Percentiles rank a stretch among this genome's conserved stretches.
phyloP scores from a whole-genome alignment of 768 basidiomycete genomes.

The Lactarius pseudohatsudake region DNA sequence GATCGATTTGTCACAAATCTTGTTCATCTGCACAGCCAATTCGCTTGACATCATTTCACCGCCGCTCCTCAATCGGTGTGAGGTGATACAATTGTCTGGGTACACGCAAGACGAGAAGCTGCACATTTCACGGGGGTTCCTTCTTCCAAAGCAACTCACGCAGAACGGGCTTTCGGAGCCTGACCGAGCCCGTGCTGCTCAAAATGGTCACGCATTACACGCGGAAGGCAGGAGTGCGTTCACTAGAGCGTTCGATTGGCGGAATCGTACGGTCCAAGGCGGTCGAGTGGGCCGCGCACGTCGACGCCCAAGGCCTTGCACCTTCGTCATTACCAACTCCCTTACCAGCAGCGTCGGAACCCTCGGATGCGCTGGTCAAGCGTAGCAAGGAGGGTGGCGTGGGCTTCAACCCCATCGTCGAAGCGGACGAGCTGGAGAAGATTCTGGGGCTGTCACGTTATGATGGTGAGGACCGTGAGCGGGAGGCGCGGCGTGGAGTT shows the following conservation, averaged over 20 bases:
- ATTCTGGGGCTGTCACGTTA: constrained; percentile 80
- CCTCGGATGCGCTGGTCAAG: background rate
- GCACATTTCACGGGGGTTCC: constrained; percentile 82
- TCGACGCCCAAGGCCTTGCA: constrained; percentile 40
- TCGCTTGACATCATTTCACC: constrained; percentile 84
- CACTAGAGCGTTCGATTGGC: too few species aligned
- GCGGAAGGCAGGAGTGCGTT: too few species aligned
- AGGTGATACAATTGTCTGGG: constrained; percentile 79
- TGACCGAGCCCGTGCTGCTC: constrained; percentile 73
- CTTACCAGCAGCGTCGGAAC: background rate
- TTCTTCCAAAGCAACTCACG: constrained; percentile 83
- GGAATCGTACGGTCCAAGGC: too few species aligned
- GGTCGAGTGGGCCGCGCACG: constrained; percentile 77
- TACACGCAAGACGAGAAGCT: constrained; percentile 94
- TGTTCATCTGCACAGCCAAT: constrained; percentile 94
- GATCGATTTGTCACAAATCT: too few species aligned
- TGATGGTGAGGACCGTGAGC: constrained; percentile 77
- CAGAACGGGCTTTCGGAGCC: constrained; percentile 70
- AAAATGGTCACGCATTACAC: too few species aligned
- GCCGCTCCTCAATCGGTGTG: constrained; percentile 82
- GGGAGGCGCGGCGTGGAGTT: constrained; percentile 71
- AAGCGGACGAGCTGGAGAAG: constrained; percentile 71
- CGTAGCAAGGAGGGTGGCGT: background rate
- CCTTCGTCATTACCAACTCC: constrained; percentile 22
- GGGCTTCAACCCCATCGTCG: constrained; percentile 60